Conservation (phyloP, 495 filamentous ascomycete species). For the Podospora pseudoanserina region DNA sequence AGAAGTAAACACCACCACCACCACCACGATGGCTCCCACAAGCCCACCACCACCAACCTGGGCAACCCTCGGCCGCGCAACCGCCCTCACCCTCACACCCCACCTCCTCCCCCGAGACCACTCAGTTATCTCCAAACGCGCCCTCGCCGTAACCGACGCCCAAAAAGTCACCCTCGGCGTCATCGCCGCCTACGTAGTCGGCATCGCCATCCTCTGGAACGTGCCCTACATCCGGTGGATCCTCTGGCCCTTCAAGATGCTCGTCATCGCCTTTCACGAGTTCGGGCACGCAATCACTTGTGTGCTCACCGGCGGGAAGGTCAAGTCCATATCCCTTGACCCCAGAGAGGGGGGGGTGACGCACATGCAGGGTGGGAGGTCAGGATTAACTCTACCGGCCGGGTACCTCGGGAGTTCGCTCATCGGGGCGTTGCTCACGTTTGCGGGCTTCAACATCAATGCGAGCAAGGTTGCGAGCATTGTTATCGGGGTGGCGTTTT, state of each 20-base stretch:
- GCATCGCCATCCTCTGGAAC: conserved; percentile 76
- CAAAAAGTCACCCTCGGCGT: conserved; percentile 68
- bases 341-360: conserved; percentile 71
- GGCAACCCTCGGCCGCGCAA: not conserved
- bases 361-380: conserved; percentile 72
- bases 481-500: conserved; percentile 65
- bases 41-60: not conserved
- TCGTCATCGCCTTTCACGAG: conserved; percentile 82
- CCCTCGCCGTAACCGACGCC: conserved; percentile 63
- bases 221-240: conserved; percentile 68
- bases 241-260: conserved; percentile 89
- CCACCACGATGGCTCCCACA: not conserved
- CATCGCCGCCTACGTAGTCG: conserved; percentile 62
- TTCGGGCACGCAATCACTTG: conserved; percentile 74
- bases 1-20: not conserved
- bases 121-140: conserved; percentile 30
- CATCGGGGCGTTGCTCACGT: conserved; percentile 73
- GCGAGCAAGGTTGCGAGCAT: conserved; percentile 75
- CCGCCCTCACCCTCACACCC: conserved; percentile 6
- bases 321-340: conserved; percentile 62
- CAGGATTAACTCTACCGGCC: conserved; percentile 68
- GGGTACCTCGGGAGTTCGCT: conserved; percentile 73
- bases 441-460: conserved; percentile 76
- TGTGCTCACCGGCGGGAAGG: conserved; percentile 65
- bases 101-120: conserved; percentile 5